Conservation (phyloP, 2,329 filamentous ascomycete genomes). For the Grosmannia serpens region DNA sequence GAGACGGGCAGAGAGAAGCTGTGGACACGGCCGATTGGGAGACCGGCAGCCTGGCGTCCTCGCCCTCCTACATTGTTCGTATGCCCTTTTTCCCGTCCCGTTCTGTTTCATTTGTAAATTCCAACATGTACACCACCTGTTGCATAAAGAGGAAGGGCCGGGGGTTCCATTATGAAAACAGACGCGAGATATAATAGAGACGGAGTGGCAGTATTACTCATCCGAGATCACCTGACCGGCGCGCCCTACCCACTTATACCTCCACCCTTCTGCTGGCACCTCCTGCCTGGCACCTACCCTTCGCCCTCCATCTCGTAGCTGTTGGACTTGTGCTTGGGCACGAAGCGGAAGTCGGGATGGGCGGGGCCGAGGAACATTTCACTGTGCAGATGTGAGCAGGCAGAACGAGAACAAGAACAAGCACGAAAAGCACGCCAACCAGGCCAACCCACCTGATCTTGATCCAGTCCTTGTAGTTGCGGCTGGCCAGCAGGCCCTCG, state of each 20-base stretch:
- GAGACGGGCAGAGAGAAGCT: background rate
- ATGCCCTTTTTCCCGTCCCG: background rate
- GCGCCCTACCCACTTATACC: no score
- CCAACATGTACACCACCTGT: slow-evolving; percentile 12
- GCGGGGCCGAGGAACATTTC: slow-evolving; percentile 96
- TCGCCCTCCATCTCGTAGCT: slow-evolving; percentile 65
- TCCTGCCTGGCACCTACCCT: background rate
- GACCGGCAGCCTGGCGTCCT: background rate
- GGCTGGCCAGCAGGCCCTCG: slow-evolving; percentile 84
- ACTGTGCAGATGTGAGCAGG: slow-evolving; percentile 31
- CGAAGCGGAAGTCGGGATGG: slow-evolving; percentile 82
- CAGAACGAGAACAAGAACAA: background rate
- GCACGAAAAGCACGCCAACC: slow-evolving; percentile 1
- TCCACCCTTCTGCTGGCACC: background rate
- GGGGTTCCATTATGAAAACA: background rate
- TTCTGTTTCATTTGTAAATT: slow-evolving; percentile 6
- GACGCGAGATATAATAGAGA: background rate
- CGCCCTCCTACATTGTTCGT: slow-evolving; percentile 2
- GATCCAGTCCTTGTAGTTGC: slow-evolving; percentile 95
- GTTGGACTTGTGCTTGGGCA: slow-evolving; percentile 96
- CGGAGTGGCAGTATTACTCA: no score
- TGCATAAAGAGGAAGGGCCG: slow-evolving; percentile 6
- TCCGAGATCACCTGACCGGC: no score
- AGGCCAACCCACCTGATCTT: slow-evolving; percentile 64
- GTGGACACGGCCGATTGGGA: background rate